Evolutionary conservation across 2,329 filamentous ascomycete genomes (phyloP), one percentile per base, ranked within the genome.

Genomic region (Thermochaetoides dissita): DNA sequence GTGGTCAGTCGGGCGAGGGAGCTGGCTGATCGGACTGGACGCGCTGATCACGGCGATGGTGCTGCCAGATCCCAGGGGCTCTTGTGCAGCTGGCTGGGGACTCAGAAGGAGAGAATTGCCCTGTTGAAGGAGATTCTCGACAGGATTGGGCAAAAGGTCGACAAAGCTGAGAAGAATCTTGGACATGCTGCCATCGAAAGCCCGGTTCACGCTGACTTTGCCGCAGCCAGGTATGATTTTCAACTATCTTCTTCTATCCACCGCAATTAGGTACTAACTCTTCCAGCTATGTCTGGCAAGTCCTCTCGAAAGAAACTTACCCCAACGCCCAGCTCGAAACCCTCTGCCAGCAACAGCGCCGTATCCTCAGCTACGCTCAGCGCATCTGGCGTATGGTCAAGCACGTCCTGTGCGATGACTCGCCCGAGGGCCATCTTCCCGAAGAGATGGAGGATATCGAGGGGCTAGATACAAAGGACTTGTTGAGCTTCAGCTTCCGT

Each of bases 401-500:
- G 51, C 72, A 79, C 40, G 76, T 93, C 4, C 71, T 98, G 1
- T 98, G 91, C 55, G 81, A 94, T 48, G 91, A 95, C 61, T 94
- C 91, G 1, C 91, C 93, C 0, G 91, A 98, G 62, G 89, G 89
- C 0, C 80, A 91, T 58, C 66, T 85, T 3, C 81, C 80, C 0
- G 78, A 88, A 40, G 84, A 89, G 28, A 59, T 85, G n/a, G 76
- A 83, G 41, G 79, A 82, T 31, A 64, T 75, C 10, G 72, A 81
- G 5, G 82, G 79, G 1, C 69, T 86, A 2, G 80, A 83, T 40
- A 87, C 86, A 0, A 96, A 95, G 56, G 86, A 93, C 53, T 72
- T 94, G 11, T 63, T 98, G 37, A 96, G 89, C 50, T 98, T 91
- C 59, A 94, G 87, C 48, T 98, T 94, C 72, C 77, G 91, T 52